Percentiles rank a stretch among this genome's conserved stretches.
These are phyloP conservation scores for Crataegus laevigata DNA, from an alignment of 306 rosid species.

Conservation along the genomic window DNA sequence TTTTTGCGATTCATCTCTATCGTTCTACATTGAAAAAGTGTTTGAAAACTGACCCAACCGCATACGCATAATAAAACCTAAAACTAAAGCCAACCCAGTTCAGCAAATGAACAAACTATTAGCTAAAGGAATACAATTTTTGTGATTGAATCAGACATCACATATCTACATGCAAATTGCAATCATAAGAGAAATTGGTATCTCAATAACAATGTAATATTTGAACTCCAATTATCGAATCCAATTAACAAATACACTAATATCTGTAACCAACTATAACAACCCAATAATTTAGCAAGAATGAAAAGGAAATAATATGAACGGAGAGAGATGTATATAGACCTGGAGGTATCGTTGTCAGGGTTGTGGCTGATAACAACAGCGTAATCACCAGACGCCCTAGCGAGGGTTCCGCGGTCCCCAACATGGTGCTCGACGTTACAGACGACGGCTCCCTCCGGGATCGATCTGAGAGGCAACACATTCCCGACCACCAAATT, in stretches of 20 bases:
- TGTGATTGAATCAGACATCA: not conserved
- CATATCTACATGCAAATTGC: not conserved
- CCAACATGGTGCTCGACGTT: constrained; percentile 19
- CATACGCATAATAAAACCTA: too few species aligned
- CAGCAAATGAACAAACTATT: not conserved
- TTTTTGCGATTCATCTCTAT: too few species aligned
- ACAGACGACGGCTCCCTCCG: constrained; percentile 7
- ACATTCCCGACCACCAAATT: constrained; percentile 12
- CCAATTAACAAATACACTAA: not conserved
- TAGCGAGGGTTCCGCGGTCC: constrained; percentile 8
- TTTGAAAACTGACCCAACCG: too few species aligned
- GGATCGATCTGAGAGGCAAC: constrained; percentile 8
- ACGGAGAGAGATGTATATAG: not conserved
- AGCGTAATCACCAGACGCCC: constrained; percentile 18
- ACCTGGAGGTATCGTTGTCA: constrained; percentile 15
- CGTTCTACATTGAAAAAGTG: too few species aligned
- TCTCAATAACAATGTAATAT: not conserved
- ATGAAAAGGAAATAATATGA: not conserved
- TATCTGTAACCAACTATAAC: too few species aligned
- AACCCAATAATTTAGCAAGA: too few species aligned
- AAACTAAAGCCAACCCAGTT: not conserved
- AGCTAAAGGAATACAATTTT: not conserved
- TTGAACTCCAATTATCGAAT: not conserved
- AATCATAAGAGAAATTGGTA: not conserved
- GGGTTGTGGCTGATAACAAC: constrained; percentile 17